These are phyloP conservation scores for Mentha longifolia DNA, from an alignment of 257 asterid genomes.

Conservation along the genomic window DNA sequence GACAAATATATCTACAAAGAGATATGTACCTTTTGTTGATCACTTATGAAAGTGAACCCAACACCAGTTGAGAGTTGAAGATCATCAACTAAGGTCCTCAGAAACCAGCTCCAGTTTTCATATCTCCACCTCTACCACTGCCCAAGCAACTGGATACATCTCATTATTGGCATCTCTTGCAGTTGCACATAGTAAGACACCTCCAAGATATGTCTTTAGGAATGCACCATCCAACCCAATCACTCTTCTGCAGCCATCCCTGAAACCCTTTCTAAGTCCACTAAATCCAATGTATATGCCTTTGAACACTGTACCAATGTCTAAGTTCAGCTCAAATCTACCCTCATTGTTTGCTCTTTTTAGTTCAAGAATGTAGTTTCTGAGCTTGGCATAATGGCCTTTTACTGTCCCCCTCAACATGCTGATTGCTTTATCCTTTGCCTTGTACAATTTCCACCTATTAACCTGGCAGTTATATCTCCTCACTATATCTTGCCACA, in stretches of 20 bases:
- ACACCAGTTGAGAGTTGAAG: not conserved
- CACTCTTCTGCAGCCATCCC: not conserved
- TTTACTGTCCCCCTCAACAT: too few relatives aligned
- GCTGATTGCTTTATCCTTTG: too few relatives aligned
- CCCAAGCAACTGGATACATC: not conserved
- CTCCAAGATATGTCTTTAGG: not conserved
- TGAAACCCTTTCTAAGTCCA: not conserved
- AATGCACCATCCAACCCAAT: not conserved
- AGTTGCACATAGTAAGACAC: not conserved
- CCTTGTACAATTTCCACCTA: too few relatives aligned
- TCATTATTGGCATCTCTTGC: not conserved
- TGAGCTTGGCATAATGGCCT: too few relatives aligned
- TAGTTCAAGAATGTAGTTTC: too few relatives aligned
- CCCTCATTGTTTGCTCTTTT: too few relatives aligned
- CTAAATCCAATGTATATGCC: not conserved
- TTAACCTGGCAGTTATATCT: too few relatives aligned
- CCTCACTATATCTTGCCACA: too few relatives aligned
- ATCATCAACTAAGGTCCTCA: not conserved
- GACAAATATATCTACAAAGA: too few relatives aligned
- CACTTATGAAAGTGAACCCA: not conserved
- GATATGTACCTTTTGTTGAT: not conserved
- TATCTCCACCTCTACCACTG: not conserved
- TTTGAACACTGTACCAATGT: not conserved
- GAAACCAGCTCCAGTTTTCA: not conserved
- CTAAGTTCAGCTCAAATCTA: not conserved